A percentile compares a stretch with the other conserved stretches of the same genome.
phyloP scores from a whole-genome alignment of 257 asterid species.

The Solanum chiquidenum region DNA sequence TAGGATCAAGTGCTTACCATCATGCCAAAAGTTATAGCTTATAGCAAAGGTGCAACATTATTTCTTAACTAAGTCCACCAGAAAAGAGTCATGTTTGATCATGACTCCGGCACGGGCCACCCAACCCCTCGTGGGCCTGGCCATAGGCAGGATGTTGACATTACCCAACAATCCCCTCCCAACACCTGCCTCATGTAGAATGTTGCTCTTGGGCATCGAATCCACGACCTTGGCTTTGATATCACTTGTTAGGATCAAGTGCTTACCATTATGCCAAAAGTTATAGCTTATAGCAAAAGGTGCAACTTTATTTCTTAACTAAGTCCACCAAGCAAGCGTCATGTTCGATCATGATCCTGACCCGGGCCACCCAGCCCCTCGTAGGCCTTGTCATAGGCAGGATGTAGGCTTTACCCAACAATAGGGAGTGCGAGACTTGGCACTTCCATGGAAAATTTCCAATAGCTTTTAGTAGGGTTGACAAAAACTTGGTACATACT shows the following conservation, averaged over 20 bases:
- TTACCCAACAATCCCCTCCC: not conserved
- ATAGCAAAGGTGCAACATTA: not conserved
- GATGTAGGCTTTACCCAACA: not conserved
- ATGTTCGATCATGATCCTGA: not conserved
- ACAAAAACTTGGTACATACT: not conserved
- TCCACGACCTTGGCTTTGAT: not conserved
- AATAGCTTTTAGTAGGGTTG: not conserved
- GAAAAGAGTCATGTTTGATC: not conserved
- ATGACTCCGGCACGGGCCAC: not conserved
- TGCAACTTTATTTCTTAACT: not conserved
- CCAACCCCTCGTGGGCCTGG: not conserved
- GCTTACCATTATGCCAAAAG: not conserved
- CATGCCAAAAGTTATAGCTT: not conserved
- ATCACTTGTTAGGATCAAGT: not conserved
- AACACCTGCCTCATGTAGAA: not conserved
- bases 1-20: not conserved
- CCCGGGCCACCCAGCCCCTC: not conserved
- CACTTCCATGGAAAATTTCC: not conserved
- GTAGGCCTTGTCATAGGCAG: not conserved
- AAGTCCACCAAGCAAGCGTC: not conserved
- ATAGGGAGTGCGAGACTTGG: not conserved
- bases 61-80: not conserved
- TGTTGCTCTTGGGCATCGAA: not conserved
- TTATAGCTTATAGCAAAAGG: not conserved
- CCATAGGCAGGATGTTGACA: not conserved